Evolutionary conservation across 2,329 filamentous ascomycete species (phyloP).

Genomic region (Gyromitra esculenta): DNA sequence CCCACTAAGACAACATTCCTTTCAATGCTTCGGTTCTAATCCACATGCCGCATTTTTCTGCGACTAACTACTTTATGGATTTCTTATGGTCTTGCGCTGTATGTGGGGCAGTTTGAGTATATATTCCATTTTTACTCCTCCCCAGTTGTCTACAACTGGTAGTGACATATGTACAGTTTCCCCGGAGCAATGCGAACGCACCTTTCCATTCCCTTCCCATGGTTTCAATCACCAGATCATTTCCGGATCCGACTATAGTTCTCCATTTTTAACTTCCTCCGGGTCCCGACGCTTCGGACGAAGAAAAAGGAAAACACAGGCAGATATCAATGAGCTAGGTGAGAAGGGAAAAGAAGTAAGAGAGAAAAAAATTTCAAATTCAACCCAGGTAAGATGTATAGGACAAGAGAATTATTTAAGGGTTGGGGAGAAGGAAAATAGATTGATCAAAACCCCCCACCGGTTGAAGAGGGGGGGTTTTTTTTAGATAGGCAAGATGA

Average conservation of each 20-base stretch:
- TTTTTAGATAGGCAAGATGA: conserved; percentile 13
- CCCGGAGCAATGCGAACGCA: conserved; percentile 36
- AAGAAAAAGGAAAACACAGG: conserved; percentile 22
- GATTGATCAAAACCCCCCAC: conserved; percentile 27
- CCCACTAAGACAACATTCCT: conserved; percentile 34
- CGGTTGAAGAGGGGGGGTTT: conserved; percentile 7
- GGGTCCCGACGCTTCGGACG: conserved; percentile 11
- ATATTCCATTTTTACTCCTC: conserved; percentile 23
- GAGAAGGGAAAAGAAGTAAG: conserved; percentile 5
- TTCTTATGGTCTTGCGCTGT: not conserved
- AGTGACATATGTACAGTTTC: conserved; percentile 46
- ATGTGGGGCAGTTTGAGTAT: not conserved
- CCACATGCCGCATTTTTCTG: not conserved
- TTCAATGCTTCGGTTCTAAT: conserved; percentile 14
- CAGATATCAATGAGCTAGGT: conserved; percentile 19
- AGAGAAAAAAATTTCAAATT: not conserved
- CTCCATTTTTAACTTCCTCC: conserved; percentile 12
- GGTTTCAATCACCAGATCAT: conserved; percentile 43
- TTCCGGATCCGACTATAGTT: conserved; percentile 30
- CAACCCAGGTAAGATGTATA: conserved; percentile 9
- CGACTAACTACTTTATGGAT: conserved; percentile 12
- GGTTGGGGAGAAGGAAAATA: conserved; percentile 12
- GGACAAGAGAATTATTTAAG: conserved; percentile 19
- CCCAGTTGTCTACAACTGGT: conserved; percentile 28
- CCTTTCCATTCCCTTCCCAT: conserved; percentile 39